A percentile compares a stretch with the other conserved stretches of the same genome.
Conservation (phyloP, 345 rosid species). For the Combretum micranthum region DNA sequence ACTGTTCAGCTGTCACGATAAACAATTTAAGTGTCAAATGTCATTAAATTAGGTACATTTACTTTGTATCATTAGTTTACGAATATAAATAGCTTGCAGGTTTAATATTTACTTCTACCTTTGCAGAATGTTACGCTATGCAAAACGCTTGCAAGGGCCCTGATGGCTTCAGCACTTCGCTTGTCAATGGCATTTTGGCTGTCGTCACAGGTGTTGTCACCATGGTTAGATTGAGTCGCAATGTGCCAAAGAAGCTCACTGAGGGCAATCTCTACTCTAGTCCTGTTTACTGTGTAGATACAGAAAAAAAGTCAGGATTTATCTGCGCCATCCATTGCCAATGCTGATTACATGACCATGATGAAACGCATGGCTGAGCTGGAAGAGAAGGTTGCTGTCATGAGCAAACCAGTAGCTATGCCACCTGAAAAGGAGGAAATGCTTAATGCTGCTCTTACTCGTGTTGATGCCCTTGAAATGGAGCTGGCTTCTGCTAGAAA, state of each 20-base stretch:
- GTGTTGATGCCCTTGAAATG: slow-evolving; percentile 46
- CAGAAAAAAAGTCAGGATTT: slow-evolving; percentile 15
- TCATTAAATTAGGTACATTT: no score
- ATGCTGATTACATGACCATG: slow-evolving; percentile 46
- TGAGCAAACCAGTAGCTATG: slow-evolving; percentile 29
- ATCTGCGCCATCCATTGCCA: slow-evolving; percentile 29
- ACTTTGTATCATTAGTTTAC: no score
- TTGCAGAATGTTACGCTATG: no score
- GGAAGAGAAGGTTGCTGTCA: slow-evolving; percentile 46
- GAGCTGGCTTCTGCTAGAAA: slow-evolving; percentile 59
- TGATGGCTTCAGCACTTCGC: slow-evolving; percentile 15
- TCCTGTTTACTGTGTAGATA: slow-evolving; percentile 24
- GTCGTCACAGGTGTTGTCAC: slow-evolving; percentile 58
- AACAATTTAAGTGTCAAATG: no score
- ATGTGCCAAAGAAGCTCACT: slow-evolving; percentile 54
- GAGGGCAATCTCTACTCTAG: slow-evolving; percentile 45
- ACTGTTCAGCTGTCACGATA: no score
- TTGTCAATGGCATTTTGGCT: slow-evolving; percentile 45
- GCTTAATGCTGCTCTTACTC: slow-evolving; percentile 51
- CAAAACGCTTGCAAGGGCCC: slow-evolving; percentile 8
- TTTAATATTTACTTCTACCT: no score
- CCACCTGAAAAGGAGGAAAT: slow-evolving; percentile 62
- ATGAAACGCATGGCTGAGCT: slow-evolving; percentile 57
- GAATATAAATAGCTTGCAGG: no score
- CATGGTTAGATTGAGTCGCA: slow-evolving; percentile 46